Conservation (phyloP, 148 eudicot species). For the Drosera capensis region DNA sequence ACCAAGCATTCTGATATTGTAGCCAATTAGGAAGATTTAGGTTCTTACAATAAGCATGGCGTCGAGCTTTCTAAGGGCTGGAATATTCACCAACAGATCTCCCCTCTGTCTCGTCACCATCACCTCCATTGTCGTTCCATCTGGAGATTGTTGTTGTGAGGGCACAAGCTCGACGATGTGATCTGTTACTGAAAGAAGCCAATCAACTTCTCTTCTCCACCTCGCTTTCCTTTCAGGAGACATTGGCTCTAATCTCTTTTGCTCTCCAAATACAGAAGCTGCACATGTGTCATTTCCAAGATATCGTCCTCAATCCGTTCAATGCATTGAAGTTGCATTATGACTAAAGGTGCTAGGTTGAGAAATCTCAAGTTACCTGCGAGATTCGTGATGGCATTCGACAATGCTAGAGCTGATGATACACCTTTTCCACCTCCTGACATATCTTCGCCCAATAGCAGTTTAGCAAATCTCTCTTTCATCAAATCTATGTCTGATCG, state of each 20-base stretch:
- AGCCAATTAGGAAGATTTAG: not conserved
- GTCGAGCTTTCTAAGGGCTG: conserved; percentile 55
- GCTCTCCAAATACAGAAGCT: conserved; percentile 54
- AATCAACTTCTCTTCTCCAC: conserved; percentile 54
- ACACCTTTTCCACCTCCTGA: conserved; percentile 24
- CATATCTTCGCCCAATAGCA: conserved; percentile 25
- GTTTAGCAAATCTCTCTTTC: conserved; percentile 18
- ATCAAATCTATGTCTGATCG: conserved; percentile 14
- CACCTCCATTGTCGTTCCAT: conserved; percentile 40
- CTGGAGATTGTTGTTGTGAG: conserved; percentile 30
- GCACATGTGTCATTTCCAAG: conserved; percentile 1
- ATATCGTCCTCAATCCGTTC: not conserved
- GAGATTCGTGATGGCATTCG: conserved; percentile 23
- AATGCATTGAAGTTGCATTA: not conserved
- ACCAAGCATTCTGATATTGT: too few species aligned
- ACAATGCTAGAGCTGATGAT: conserved; percentile 19
- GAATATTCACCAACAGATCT: conserved; percentile 46
- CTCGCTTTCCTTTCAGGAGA: conserved; percentile 30
- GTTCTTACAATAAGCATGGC: conserved; percentile 42
- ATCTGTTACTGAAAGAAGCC: conserved; percentile 54
- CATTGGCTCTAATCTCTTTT: conserved; percentile 45
- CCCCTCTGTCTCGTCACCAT: conserved; percentile 45
- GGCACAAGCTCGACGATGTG: conserved; percentile 52
- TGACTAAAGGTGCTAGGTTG: not conserved
- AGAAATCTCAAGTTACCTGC: conserved; percentile 5